These are phyloP conservation scores for Apostasia shenzhenica DNA, from an alignment of 106 monocot genomes.

Conservation along the genomic window DNA sequence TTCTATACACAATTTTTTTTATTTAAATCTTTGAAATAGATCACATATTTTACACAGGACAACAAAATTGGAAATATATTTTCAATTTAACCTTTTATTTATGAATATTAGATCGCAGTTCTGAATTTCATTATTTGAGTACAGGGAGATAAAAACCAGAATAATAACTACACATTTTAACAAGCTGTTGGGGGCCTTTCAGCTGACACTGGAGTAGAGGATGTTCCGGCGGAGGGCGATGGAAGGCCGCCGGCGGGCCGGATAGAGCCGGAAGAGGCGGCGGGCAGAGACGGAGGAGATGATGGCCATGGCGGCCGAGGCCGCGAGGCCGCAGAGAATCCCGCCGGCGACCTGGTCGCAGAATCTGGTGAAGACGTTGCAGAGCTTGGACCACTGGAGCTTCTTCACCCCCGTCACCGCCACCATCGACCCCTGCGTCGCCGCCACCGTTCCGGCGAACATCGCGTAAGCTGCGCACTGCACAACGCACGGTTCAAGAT, in stretches of 20 bases:
- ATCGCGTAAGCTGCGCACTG: constrained; percentile 33
- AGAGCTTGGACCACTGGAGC: constrained; percentile 54
- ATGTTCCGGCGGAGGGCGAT: neutral
- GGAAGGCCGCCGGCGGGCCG: neutral
- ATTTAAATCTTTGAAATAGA: no score
- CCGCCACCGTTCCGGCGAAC: constrained; percentile 29
- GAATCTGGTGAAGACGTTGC: constrained; percentile 52
- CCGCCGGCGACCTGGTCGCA: constrained; percentile 33
- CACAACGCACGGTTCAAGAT: neutral
- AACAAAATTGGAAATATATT: no score
- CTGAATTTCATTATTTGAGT: no score
- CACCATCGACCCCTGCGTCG: constrained; percentile 28
- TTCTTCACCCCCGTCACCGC: constrained; percentile 24
- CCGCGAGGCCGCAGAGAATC: constrained; percentile 10
- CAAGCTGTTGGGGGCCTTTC: neutral
- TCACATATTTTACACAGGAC: no score
- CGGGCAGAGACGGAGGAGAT: constrained; percentile 29
- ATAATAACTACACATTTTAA: no score
- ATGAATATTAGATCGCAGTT: no score
- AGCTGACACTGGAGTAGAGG: constrained; percentile 5
- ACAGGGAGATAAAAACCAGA: no score
- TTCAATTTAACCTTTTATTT: no score
- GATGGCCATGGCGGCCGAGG: constrained; percentile 21
- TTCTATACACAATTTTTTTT: no score
- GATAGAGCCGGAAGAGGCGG: constrained; percentile 34